Evolutionary conservation across 2,329 filamentous ascomycete genomes (phyloP).

Genomic region (Fusarium sp.): DNA sequence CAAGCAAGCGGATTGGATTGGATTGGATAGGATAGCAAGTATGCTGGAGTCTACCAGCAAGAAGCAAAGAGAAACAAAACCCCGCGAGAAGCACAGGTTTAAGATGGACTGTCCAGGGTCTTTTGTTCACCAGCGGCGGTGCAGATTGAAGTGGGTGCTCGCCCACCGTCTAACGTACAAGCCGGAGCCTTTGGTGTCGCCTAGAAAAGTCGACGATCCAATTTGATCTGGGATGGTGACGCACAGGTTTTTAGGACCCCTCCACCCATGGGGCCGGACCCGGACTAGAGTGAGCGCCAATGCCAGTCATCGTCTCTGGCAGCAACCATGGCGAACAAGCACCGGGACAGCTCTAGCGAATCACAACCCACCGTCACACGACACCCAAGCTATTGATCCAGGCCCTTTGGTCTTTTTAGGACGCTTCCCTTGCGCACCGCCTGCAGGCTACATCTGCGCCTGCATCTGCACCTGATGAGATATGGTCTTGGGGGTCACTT

Average conservation of each 20-base stretch:
- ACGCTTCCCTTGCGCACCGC: background rate
- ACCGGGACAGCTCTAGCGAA: constrained; percentile 11
- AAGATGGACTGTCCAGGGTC: constrained; percentile 13
- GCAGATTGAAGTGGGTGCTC: constrained; percentile 26
- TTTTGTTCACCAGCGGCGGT: constrained; percentile 36
- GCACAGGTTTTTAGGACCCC: constrained; percentile 41
- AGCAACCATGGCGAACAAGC: constrained; percentile 28
- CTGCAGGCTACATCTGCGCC: constrained; percentile 18
- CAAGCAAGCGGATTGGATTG: constrained; percentile 24
- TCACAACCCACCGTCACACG: background rate
- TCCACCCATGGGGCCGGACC: constrained; percentile 37
- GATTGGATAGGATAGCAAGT: constrained; percentile 20
- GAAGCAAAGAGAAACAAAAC: constrained; percentile 9
- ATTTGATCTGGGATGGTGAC: constrained; percentile 43
- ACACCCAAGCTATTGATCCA: constrained; percentile 24
- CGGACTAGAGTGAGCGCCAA: constrained; percentile 41
- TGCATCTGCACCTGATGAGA: constrained; percentile 31
- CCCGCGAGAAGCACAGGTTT: constrained; percentile 6
- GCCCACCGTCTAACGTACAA: constrained; percentile 12
- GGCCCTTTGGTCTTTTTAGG: constrained; percentile 10
- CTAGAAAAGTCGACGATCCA: constrained; percentile 38
- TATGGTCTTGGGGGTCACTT: constrained; percentile 16
- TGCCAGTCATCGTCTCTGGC: constrained; percentile 44
- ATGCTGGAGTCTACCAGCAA: constrained; percentile 11
- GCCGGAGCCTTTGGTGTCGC: constrained; percentile 14